A percentile compares a stretch with the other conserved stretches of the same genome.
phyloP scores from a whole-genome alignment of 2,329 filamentous ascomycete species.

The Colletotrichum chlorophyti region DNA sequence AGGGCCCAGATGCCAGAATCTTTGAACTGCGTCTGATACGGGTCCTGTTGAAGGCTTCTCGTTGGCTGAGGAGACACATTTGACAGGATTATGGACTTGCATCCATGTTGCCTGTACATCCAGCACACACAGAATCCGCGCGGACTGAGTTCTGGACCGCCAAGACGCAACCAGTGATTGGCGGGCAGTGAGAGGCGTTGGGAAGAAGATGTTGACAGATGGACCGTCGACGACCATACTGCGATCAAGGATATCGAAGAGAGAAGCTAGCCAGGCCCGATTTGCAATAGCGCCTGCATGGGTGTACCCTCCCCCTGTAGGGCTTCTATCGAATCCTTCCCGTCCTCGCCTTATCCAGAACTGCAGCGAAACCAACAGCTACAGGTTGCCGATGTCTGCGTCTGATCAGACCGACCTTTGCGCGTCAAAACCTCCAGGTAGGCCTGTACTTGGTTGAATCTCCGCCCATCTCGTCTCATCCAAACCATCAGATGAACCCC shows the following conservation, averaged over 20 bases:
- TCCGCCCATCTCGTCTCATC: too few relatives aligned
- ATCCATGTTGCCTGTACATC: constrained; percentile 6
- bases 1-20: background rate
- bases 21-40: background rate
- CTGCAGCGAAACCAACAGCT: too few relatives aligned
- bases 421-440: background rate
- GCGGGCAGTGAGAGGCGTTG: background rate
- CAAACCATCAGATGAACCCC: too few relatives aligned
- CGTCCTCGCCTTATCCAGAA: background rate
- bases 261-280: background rate
- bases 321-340: background rate
- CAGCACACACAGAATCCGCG: background rate
- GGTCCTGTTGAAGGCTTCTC: background rate
- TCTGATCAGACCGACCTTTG: background rate
- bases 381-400: background rate
- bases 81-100: background rate
- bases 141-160: background rate
- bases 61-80: constrained; percentile 2
- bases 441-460: background rate
- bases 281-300: background rate
- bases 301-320: background rate
- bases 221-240: background rate
- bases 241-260: background rate
- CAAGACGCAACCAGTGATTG: constrained; percentile 4
- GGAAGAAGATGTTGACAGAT: constrained; percentile 10